phyloP scores from a whole-genome alignment of 805 yeast species.

The Myxozyma geophila region DNA sequence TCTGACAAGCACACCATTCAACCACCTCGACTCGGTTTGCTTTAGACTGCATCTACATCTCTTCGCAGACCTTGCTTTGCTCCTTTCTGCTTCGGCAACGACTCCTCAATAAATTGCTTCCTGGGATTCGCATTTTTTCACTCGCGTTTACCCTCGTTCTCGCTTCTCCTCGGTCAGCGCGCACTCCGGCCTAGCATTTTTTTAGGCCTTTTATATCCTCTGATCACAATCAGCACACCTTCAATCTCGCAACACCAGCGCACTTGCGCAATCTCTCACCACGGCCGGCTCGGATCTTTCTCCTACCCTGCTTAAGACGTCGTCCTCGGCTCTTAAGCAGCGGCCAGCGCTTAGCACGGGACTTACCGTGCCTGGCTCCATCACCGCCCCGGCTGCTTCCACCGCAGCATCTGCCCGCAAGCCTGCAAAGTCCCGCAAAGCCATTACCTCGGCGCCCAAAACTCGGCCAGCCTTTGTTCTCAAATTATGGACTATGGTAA shows the following conservation, averaged over 20 bases:
- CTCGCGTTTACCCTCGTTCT: neutral
- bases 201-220: too few relatives aligned
- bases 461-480: constrained; percentile 83
- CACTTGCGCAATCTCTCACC: neutral
- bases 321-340: constrained; percentile 32
- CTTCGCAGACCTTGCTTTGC: neutral
- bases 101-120: too few relatives aligned
- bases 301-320: constrained; percentile 21
- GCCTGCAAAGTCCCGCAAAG: constrained; percentile 37
- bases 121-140: neutral
- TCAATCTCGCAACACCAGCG: neutral
- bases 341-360: constrained; percentile 31
- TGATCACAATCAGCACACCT: neutral
- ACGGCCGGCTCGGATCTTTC: constrained; percentile 28
- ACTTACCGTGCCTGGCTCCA: constrained; percentile 34
- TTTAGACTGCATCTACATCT: neutral
- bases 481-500: constrained; percentile 95
- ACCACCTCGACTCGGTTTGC: neutral
- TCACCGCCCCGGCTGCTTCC: constrained; percentile 28
- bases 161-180: neutral
- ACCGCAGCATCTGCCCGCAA: constrained; percentile 5
- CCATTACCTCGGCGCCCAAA: constrained; percentile 41
- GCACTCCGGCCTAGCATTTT: too few relatives aligned
- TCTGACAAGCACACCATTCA: neutral
- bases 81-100: neutral